Evolutionary conservation across 2,329 filamentous ascomycete genomes (phyloP), one percentile per base, ranked within the genome.

Genomic region (Epichloe uncinata): DNA sequence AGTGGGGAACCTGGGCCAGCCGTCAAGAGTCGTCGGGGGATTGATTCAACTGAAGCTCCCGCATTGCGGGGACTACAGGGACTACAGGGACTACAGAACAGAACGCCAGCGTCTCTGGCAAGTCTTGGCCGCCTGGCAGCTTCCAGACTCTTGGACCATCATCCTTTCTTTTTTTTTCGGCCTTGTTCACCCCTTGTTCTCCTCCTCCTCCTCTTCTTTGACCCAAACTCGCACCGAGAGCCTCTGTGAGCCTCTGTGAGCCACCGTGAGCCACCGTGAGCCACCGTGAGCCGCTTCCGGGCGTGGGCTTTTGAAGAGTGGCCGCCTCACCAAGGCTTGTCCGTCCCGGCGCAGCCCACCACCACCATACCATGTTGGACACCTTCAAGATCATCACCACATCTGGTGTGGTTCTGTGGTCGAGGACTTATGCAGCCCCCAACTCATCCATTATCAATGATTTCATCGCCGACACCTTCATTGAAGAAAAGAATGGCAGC

Each of bases 381-480:
- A 85, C 87, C 15, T 98, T 98, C 66, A 91, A 98, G 69, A 93
- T 98, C 57, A 70, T 98, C 54, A 96, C 91, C 53, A 95, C 91
- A 37, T 95, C 90, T 3, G 93, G 93, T 50, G 90, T 98, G 55
- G 93, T 98, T 51, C 79, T 98, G 50, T 98, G 93, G 93, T 96
- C 91, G 54, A 84, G 86, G 64, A 84, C 82, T 26, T 95, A 91
- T 66, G 81, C 84, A 49, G 77, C 84, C 2, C 81, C 95, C 63
- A 89, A 82, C 64, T 79, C 86, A 42, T 82, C 85, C 59, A 75
- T 96, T 56, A 83, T 98, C 73, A 96, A 98, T 73, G 85, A 81
- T 72, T 84, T 98, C 67, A 96, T 98, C 69, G 83, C 84, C 65
- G 89, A 97, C 68, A 87, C 96, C 63, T 96, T 98, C 66, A 96